Base-by-base conservation (phyloP, 2,329 filamentous ascomycete genomes). In the Elsinoe australis region DNA sequence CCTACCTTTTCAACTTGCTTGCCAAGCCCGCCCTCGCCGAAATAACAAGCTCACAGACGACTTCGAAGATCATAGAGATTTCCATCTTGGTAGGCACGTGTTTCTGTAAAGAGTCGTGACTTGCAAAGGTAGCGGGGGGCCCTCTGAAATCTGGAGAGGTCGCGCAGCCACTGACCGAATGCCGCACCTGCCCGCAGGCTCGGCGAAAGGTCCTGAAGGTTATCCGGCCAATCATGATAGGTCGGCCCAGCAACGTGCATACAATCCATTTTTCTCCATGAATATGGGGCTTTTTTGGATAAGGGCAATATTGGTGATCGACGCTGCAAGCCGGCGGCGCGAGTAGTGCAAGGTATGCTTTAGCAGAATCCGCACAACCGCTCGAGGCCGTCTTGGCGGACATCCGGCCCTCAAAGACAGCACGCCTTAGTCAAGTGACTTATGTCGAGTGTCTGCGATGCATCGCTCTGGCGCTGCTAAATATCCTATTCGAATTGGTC, bases 191-290 rank as follows among this genome's bases (percentile, higher is more conserved):
- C 8, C 39, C 39, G 39, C 24, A 44, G 29, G 24, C 38, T 42
- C 38, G 38, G 38, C 38, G 38, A 28, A 22, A 22, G 19, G n/a
- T 22, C 22, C 26, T n/a, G 10, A 14, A 8, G 26, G 24, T 44
- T 31, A 44, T 44, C 24, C 18, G 15, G 6, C 39, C 39, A 44
- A 44, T 44, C 39, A 31, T 31, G 14, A 22, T 14, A 18, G 9
- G 39, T 19, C 24, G 39, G 39, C 39, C 19, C 22, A 44, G 39
- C 24, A 44, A 44, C 39, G 39, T 44, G 39, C 39, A 44, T 41
- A n/a, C 21, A 32, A 41, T 41, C 36, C 28, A 21, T 41, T 41
- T 21, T 21, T 26, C 18, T 14, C 9, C 21, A 26, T 10, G 8
- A 17, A 15, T 22, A 26, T 26, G 36, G 21, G 36, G 28, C 21